Percentiles rank a stretch among this genome's conserved stretches.
phyloP scores from a whole-genome alignment of 371 early-diverging fungal species.

The Dichotomocladium elegans region DNA sequence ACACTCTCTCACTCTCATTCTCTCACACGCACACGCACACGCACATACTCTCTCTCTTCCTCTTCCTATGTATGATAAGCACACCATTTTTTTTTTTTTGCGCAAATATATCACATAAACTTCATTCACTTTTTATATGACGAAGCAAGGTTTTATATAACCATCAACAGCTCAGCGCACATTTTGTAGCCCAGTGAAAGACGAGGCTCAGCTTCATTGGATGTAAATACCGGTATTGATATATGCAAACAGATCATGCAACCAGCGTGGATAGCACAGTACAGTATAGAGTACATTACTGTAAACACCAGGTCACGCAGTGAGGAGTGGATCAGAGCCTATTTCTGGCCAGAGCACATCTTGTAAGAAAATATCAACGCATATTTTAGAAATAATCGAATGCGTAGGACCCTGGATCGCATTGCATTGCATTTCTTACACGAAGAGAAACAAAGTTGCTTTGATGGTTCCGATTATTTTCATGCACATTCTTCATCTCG shows the following conservation, averaged over 20 bases:
- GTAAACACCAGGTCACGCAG: neutral
- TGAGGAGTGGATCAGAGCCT: neutral
- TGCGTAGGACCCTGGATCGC: too few species aligned
- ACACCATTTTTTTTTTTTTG: too few species aligned
- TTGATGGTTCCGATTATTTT: neutral
- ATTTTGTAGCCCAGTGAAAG: too few species aligned
- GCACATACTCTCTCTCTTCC: too few species aligned
- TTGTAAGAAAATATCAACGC: neutral
- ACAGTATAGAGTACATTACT: neutral
- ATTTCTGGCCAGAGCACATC: neutral
- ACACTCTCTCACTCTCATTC: too few species aligned
- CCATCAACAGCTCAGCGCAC: neutral
- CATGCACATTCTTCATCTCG: neutral
- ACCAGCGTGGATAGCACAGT: neutral
- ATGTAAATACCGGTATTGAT: neutral
- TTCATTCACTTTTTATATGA: neutral
- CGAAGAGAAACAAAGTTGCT: too few species aligned
- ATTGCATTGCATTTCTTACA: neutral
- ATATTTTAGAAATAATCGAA: too few species aligned
- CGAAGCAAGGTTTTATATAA: neutral
- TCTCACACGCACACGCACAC: too few species aligned
- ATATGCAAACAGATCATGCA: neutral
- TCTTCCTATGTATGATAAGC: too few species aligned
- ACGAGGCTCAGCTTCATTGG: neutral
- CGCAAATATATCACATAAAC: neutral